phyloP scores from a whole-genome alignment of 2,329 filamentous ascomycete genomes.

The Aspergillus aculeatinus region DNA sequence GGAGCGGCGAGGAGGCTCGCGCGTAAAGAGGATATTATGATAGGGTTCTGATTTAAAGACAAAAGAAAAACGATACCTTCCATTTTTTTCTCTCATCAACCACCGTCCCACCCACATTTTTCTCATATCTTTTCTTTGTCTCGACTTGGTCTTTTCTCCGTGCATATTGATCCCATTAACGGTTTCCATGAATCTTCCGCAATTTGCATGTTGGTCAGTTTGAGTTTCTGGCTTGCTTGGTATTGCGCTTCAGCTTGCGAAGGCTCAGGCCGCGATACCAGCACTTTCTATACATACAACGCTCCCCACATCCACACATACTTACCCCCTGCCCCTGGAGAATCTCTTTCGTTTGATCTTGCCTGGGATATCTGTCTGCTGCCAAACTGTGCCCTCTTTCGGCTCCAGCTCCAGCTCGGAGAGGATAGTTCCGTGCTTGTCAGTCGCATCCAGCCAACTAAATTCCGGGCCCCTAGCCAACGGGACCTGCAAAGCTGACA shows the following conservation, averaged over 20 bases:
- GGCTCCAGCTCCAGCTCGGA: too few species aligned
- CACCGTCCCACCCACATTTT: slow-evolving; percentile 10
- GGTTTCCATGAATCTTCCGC: slow-evolving; percentile 7
- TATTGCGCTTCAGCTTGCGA: background rate
- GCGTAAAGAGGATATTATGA: slow-evolving; percentile 26
- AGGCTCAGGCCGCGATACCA: background rate
- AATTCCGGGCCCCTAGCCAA: background rate
- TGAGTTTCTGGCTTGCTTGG: background rate
- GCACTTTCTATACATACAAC: background rate
- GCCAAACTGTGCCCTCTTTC: background rate
- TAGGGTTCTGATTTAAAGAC: slow-evolving; percentile 16
- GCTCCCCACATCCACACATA: background rate
- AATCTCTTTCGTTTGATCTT: too few species aligned
- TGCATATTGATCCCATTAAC: background rate
- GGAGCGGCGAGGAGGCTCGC: slow-evolving; percentile 38
- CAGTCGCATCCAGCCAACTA: background rate
- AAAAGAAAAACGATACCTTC: slow-evolving; percentile 22
- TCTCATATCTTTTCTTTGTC: slow-evolving; percentile 10
- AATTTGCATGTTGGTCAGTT: background rate
- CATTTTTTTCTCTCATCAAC: slow-evolving; percentile 20
- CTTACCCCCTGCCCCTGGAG: background rate
- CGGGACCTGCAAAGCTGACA: background rate
- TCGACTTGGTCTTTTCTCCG: slow-evolving; percentile 8
- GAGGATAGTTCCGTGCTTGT: background rate
- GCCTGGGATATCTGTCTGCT: background rate